Percentiles rank a stretch among this genome's conserved stretches.
Evolutionary conservation across 805 yeast species (phyloP).

Genomic region (Barnettozyma salicaria): DNA sequence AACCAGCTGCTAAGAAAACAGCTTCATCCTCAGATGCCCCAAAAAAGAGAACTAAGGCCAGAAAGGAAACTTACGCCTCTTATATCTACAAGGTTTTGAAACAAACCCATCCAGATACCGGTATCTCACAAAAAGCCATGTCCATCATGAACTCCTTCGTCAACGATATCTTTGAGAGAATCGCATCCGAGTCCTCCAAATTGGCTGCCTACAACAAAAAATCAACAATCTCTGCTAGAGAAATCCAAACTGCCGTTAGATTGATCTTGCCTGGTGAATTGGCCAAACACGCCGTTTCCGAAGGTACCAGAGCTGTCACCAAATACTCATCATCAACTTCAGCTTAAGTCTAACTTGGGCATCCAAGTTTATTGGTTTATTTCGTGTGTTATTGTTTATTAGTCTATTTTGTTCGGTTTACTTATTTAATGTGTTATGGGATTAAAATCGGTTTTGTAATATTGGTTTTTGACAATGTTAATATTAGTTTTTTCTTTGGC

Average conservation of each 20-base stretch:
- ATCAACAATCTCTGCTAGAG: slow-evolving; percentile 97
- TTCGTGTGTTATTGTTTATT: slow-evolving; percentile 10
- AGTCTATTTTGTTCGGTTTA: slow-evolving; percentile 9
- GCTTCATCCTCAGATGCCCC: slow-evolving; percentile 71
- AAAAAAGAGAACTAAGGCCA: slow-evolving; percentile 91
- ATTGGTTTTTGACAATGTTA: slow-evolving; percentile 4
- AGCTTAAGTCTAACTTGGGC: slow-evolving; percentile 28
- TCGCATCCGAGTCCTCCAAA: slow-evolving; percentile 96
- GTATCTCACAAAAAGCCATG: slow-evolving; percentile 98
- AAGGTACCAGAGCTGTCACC: slow-evolving; percentile 98
- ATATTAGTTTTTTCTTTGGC: neutral
- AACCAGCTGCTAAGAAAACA: slow-evolving; percentile 82
- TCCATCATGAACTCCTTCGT: slow-evolving; percentile 98
- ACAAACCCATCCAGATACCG: slow-evolving; percentile 99
- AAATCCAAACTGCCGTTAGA: slow-evolving; percentile 98
- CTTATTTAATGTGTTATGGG: slow-evolving; percentile 15
- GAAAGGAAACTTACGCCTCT: slow-evolving; percentile 98
- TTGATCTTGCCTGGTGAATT: slow-evolving; percentile 97
- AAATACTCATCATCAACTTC: slow-evolving; percentile 75
- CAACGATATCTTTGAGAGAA: slow-evolving; percentile 97
- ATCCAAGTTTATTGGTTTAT: slow-evolving; percentile 3
- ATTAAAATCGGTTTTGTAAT: slow-evolving; percentile 12
- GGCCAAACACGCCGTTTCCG: slow-evolving; percentile 98
- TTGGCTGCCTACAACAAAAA: slow-evolving; percentile 99
- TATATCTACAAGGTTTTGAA: slow-evolving; percentile 97